phyloP scores from a whole-genome alignment of 73 alveolate genomes.

The Paramecium primaurelia region DNA sequence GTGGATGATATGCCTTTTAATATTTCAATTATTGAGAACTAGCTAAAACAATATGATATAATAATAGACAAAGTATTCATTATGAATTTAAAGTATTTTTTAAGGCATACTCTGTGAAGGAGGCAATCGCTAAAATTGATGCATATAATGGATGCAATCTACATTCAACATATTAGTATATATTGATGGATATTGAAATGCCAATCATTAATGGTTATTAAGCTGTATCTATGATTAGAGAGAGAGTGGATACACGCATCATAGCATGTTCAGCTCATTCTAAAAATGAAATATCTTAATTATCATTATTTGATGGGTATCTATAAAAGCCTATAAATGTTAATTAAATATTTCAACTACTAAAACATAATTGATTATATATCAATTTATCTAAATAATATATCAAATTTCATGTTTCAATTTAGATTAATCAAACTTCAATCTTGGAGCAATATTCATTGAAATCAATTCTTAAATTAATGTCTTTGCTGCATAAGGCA shows the following conservation, averaged over 20 bases:
- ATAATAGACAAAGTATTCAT: conserved; percentile 13
- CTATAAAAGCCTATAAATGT: conserved; percentile 6
- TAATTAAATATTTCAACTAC: neutral
- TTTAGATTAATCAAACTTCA: neutral
- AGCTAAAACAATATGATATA: neutral
- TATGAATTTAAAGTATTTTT: neutral
- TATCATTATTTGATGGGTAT: conserved; percentile 30
- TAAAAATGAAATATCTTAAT: neutral
- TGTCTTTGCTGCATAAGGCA: conserved; percentile 99
- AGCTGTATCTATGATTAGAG: conserved; percentile 19
- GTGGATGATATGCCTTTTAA: conserved; percentile 56
- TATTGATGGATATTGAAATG: conserved; percentile 57
- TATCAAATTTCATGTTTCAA: neutral
- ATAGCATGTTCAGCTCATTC: conserved; percentile 56
- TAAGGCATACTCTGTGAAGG: neutral
- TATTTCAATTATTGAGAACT: neutral
- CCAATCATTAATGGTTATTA: conserved; percentile 60
- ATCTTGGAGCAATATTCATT: conserved; percentile 98
- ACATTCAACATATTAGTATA: neutral
- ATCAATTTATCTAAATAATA: neutral
- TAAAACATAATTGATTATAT: neutral
- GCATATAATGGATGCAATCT: neutral
- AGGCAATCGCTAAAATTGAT: neutral
- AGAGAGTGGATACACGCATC: conserved; percentile 4
- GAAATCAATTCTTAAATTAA: conserved; percentile 98